Evolutionary conservation across 768 basidiomycete species (phyloP).

Genomic region (Termitomyces sp.): DNA sequence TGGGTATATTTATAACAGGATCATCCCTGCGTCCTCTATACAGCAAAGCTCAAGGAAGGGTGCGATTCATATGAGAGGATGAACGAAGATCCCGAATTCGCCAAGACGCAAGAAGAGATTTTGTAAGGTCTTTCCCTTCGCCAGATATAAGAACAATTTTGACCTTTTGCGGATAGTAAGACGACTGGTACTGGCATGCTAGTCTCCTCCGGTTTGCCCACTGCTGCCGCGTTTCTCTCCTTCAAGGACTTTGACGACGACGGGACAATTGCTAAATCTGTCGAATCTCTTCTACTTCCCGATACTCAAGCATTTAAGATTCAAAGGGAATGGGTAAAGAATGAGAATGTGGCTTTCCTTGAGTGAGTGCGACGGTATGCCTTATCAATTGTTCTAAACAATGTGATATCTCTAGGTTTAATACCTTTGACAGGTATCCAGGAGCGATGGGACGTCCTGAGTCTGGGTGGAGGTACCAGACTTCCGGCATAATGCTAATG

Average conservation of each 20-base stretch:
- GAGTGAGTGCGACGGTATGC: neutral
- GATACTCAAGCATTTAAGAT: neutral
- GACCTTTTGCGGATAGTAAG: neutral
- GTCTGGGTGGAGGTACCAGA: constrained; percentile 21
- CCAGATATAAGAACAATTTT: no score
- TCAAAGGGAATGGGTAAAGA: constrained; percentile 5
- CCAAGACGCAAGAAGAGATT: neutral
- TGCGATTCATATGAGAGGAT: neutral
- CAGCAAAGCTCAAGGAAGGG: constrained; percentile 4
- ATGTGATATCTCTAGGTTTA: no score
- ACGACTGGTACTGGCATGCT: neutral
- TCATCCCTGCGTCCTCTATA: neutral
- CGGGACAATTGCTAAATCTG: neutral
- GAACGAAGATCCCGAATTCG: constrained; percentile 1
- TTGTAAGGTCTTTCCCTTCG: no score
- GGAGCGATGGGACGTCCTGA: constrained; percentile 6
- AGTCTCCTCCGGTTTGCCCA: neutral
- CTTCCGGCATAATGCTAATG: constrained; percentile 22
- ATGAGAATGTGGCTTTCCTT: constrained; percentile 4
- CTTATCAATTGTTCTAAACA: no score
- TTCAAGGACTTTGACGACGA: constrained; percentile 3
- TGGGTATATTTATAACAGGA: no score
- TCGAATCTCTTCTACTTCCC: neutral
- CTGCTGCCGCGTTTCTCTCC: constrained; percentile 3
- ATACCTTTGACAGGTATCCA: no score